Evolutionary conservation across 257 asterid species (phyloP).

Genomic region (Solanum sparsipilum): DNA sequence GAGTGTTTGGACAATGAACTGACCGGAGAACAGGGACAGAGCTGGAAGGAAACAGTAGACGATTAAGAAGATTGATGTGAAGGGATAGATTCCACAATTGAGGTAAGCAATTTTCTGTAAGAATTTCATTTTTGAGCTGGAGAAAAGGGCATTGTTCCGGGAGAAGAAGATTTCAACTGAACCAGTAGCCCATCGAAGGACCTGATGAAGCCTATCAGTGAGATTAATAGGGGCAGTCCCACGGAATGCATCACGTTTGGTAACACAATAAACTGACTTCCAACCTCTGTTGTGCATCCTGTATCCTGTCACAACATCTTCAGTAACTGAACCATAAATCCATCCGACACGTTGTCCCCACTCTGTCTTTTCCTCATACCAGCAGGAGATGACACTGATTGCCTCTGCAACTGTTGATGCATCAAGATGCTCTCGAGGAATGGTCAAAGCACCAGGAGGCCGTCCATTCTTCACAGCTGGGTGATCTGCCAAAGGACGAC

Average conservation of each 20-base stretch:
- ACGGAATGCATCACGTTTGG: slow-evolving; percentile 66
- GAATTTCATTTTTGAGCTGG: slow-evolving; percentile 49
- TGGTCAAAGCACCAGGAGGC: slow-evolving; percentile 59
- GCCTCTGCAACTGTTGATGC: slow-evolving; percentile 70
- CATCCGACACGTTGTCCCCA: slow-evolving; percentile 77
- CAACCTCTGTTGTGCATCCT: slow-evolving; percentile 75
- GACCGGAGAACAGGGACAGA: slow-evolving; percentile 59
- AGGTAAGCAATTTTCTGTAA: slow-evolving; percentile 60
- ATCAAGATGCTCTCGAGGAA: slow-evolving; percentile 55
- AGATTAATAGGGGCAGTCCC: slow-evolving; percentile 74
- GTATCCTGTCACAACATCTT: slow-evolving; percentile 66
- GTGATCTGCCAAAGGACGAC: slow-evolving; percentile 69
- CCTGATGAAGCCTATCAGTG: slow-evolving; percentile 68
- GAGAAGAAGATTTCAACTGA: slow-evolving; percentile 71
- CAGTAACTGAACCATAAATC: slow-evolving; percentile 71
- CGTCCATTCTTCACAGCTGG: slow-evolving; percentile 63
- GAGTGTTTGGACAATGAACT: slow-evolving; percentile 57
- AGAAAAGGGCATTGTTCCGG: slow-evolving; percentile 52
- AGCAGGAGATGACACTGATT: slow-evolving; percentile 59
- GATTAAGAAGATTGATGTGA: slow-evolving; percentile 51
- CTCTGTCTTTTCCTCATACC: slow-evolving; percentile 70
- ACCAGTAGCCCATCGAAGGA: slow-evolving; percentile 81
- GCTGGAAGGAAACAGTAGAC: slow-evolving; percentile 69
- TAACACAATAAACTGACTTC: slow-evolving; percentile 60
- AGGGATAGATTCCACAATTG: slow-evolving; percentile 58